A percentile compares a stretch with the other conserved stretches of the same genome.
phyloP scores from a whole-genome alignment of 768 basidiomycete species.

The Lactifluus piperatus region DNA sequence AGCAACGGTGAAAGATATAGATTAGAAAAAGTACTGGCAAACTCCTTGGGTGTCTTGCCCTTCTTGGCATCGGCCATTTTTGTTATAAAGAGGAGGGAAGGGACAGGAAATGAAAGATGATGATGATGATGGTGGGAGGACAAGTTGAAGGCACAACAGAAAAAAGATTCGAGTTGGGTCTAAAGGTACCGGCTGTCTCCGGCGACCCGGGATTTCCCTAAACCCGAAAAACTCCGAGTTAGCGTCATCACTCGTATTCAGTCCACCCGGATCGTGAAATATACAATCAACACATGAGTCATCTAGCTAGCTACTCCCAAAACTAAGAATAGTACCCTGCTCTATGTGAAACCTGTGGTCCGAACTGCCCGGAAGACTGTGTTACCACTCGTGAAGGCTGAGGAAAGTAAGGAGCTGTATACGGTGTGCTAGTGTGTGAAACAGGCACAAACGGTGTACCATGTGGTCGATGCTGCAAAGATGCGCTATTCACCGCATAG shows the following conservation, averaged over 20 bases:
- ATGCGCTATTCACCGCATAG: constrained; percentile 13
- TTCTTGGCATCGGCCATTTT: constrained; percentile 82
- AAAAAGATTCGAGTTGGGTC: constrained; percentile 38
- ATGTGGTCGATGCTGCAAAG: constrained; percentile 12
- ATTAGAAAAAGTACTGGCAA: constrained; percentile 53
- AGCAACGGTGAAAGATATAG: constrained; percentile 9
- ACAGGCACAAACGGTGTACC: constrained; percentile 1
- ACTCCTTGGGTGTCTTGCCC: constrained; percentile 87
- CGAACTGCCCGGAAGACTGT: constrained; percentile 6
- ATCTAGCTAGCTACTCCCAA: constrained; percentile 7
- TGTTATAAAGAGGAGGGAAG: constrained; percentile 31
- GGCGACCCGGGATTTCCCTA: constrained; percentile 24
- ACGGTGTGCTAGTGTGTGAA: constrained; percentile 1
- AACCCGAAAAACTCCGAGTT: constrained; percentile 21
- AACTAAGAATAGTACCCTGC: constrained; percentile 12
- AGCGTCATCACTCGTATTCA: too few relatives aligned
- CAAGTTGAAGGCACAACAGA: constrained; percentile 28
- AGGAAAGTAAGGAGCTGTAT: constrained; percentile 9
- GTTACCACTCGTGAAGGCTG: constrained; percentile 1
- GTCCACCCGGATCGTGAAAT: too few relatives aligned
- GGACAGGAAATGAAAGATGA: constrained; percentile 44
- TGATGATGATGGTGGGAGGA: constrained; percentile 37
- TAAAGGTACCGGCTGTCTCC: constrained; percentile 30
- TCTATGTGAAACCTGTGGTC: constrained; percentile 16
- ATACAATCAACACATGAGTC: too few relatives aligned